phyloP scores from a whole-genome alignment of 176 grass and related monocot genomes.

The Panicum miliaceum region DNA sequence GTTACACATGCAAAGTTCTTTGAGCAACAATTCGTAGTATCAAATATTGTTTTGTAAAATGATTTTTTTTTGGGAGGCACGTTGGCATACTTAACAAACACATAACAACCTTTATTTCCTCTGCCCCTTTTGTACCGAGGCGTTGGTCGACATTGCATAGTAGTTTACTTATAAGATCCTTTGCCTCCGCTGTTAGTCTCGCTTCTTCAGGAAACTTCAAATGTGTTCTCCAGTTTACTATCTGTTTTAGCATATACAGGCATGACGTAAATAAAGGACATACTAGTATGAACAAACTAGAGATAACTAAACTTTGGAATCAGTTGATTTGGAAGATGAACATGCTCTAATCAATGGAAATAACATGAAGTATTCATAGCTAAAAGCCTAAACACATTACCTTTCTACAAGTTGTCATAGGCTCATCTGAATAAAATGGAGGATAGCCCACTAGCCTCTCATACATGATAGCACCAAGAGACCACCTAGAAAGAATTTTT shows the following conservation, averaged over 20 bases:
- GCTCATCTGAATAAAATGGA: conserved; percentile 97
- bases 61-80: background rate
- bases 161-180: conserved; percentile 91
- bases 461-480: conserved; percentile 98
- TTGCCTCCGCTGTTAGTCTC: conserved; percentile 63
- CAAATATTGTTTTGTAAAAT: background rate
- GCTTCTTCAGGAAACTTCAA: conserved; percentile 99
- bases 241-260: conserved; percentile 52
- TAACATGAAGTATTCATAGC: background rate
- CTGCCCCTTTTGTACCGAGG: conserved; percentile 80
- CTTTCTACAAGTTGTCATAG: conserved; percentile 99
- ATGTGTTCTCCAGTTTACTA: conserved; percentile 99
- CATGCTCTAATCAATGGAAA: conserved; percentile 10
- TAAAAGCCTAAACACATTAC: conserved; percentile 46
- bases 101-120: conserved; percentile 87
- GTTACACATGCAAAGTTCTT: conserved; percentile 42
- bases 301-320: conserved; percentile 11
- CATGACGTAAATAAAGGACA: conserved; percentile 1
- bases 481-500: conserved; percentile 75
- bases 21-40: conserved; percentile 23
- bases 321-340: conserved; percentile 9
- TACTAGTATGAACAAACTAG: conserved; percentile 1
- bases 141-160: conserved; percentile 95
- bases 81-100: conserved; percentile 18
- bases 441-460: conserved; percentile 99